phyloP scores from a whole-genome alignment of 2,329 filamentous ascomycete genomes.

The Fusarium miscanthi region DNA sequence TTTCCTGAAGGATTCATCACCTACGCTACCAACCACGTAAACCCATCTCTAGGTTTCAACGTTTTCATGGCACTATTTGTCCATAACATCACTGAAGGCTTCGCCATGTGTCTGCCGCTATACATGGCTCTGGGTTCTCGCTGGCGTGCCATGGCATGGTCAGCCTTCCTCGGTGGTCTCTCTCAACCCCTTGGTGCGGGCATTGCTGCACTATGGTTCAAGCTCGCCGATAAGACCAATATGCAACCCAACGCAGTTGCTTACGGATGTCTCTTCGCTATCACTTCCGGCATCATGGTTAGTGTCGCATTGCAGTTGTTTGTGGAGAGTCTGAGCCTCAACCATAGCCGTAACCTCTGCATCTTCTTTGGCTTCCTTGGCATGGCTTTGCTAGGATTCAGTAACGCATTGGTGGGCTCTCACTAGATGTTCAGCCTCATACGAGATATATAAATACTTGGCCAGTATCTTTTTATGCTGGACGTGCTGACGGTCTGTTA shows the following conservation, averaged over 20 bases:
- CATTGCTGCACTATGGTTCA: constrained; percentile 88
- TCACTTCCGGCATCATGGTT: constrained; percentile 94
- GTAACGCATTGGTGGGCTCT: constrained; percentile 81
- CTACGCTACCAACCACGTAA: constrained; percentile 97
- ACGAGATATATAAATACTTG: neutral
- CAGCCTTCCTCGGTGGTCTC: constrained; percentile 83
- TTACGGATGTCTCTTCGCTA: constrained; percentile 86
- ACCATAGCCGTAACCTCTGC: constrained; percentile 81
- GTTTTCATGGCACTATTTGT: constrained; percentile 97
- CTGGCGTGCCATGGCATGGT: constrained; percentile 84
- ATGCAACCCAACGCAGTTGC: constrained; percentile 64
- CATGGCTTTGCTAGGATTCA: constrained; percentile 88
- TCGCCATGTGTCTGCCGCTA: constrained; percentile 90
- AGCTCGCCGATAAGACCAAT: constrained; percentile 67
- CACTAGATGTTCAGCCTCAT: constrained; percentile 47
- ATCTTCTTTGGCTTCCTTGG: constrained; percentile 85
- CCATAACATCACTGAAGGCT: constrained; percentile 98
- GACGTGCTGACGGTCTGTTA: neutral
- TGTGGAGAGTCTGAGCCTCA: constrained; percentile 84
- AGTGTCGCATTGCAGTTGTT: constrained; percentile 92
- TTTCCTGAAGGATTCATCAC: constrained; percentile 90
- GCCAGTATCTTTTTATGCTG: neutral
- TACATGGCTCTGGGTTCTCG: constrained; percentile 90
- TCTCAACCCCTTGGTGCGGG: constrained; percentile 89
- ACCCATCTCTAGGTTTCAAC: constrained; percentile 85